Evolutionary conservation across 805 yeast genomes (phyloP), one percentile per base, ranked within the genome.

Genomic region (Blastobotrys peoriensis): DNA sequence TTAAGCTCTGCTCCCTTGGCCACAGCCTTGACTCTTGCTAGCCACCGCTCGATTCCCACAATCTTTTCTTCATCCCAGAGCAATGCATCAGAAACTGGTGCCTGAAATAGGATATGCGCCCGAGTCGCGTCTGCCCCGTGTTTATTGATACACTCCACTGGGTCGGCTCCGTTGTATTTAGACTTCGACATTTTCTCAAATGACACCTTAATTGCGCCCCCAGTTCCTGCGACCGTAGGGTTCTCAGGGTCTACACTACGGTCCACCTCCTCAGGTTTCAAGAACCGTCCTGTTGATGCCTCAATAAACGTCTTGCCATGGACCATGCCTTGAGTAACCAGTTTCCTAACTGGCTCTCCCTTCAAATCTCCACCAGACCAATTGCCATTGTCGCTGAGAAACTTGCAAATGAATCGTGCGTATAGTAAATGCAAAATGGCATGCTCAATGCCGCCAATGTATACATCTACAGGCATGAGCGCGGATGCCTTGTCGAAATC

Each of bases 271-370:
- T 81, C 79, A 0, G 94, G 91, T 54, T 79, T 86, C 52, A 93
- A 67, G 61, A 83, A 91, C 45, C 80, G 66, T 0, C 91, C 93
- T 23, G 74, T 81, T 0, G 61, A 64, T 2, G 96, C 93, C 52
- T 89, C 82, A 5, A 70, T 68, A 54, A 61, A 85, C 0, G 98
- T 93, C 57, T 77, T 79, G 2, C 97, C 98, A 49, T 91, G 96
- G 3, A 93, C 98, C 98, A 93, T 93, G 15, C 98, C 98, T 62
- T 91, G 98, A 1, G 97, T 89, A 1, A 91, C 81, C 28, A 93
- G 69, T 48, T 75, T 75, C 45, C 68, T 74, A 58, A 93, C 79
- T 1, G 98, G 98, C 59, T 93, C 98, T 19, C 86, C 87, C 21
- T 34, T 5, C 39, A 68, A 52, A 2, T 62, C 60, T 2, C 69